Base-by-base conservation (phyloP, 768 basidiomycete genomes). In the Hydnum rufescens region DNA sequence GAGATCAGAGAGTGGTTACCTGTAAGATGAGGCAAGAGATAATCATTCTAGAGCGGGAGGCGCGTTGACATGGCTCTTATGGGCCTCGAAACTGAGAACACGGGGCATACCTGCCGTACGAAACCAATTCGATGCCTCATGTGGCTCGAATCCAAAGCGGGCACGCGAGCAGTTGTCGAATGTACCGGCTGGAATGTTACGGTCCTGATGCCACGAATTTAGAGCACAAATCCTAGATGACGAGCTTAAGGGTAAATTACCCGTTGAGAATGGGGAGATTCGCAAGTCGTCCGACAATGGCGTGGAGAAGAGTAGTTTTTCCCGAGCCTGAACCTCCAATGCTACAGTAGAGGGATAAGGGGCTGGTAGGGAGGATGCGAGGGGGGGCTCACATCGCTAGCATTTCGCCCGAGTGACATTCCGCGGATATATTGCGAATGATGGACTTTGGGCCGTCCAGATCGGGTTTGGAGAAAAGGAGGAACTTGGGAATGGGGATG, bases 11-110 rank as follows among this genome's bases (percentile, higher is more conserved):
- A 39, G 34, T 39, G 34, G 23, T 47, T 43, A 64, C 64, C 64
- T 6, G 65, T 66, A n/a, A 71, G 58, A 58, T 66, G 63, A 1
- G 68, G 66, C 3, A 69, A 60, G 29, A 71, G 53, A 51, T 60
- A 67, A 56, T 71, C 69, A 51, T 64, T 58, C 18, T 51, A n/a
- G n/a, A n/a, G n/a, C n/a, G 4, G 22, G 51, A n/a, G 6, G 6
- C 44, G 8, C 6, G 6, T 47, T 16, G 28, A 6, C 13, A 47
- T 16, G 44, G 44, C 8, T 47, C 6, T 8, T 6, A 8, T 13
- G 8, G 44, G 44, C 32, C 8, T n/a, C n/a, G n/a, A 50, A 18
- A 13, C 51, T 16, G 5, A 23, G 23, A 51, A 13, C 32, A 19
- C 18, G 3, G 3, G 22, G 29, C 49, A 8, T 52, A 42, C 44